Percentiles rank a stretch among this genome's conserved stretches.
Evolutionary conservation across 2,329 filamentous ascomycete species (phyloP).

Genomic region (Ceratocystis albifundus): DNA sequence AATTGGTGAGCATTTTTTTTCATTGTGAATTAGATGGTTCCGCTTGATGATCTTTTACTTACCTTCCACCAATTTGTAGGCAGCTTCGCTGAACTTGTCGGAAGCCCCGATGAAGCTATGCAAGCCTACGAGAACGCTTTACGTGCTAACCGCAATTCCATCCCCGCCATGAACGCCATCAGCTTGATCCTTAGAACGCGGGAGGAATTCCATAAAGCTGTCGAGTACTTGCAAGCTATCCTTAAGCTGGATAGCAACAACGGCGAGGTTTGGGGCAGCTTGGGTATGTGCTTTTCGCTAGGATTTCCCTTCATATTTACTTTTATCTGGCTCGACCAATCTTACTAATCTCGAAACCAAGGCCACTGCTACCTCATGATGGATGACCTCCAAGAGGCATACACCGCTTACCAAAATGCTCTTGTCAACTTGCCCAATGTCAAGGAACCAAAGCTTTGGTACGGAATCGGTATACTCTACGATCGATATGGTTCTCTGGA

Average conservation of each 20-base stretch:
- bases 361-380: conserved; percentile 99
- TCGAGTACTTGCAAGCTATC: conserved; percentile 85
- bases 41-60: background rate
- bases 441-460: conserved; percentile 94
- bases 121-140: conserved; percentile 83
- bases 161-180: conserved; percentile 86
- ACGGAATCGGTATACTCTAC: conserved; percentile 94
- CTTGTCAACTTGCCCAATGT: conserved; percentile 75
- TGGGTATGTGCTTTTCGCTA: conserved; percentile 49
- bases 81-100: conserved; percentile 74
- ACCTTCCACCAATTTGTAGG: conserved; percentile 40
- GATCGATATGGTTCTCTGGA: conserved; percentile 93
- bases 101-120: conserved; percentile 79
- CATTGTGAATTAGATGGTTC: conserved; percentile 22
- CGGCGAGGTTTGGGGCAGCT: conserved; percentile 91
- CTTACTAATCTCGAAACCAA: conserved; percentile 31
- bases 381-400: conserved; percentile 93
- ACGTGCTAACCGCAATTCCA: conserved; percentile 75
- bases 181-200: conserved; percentile 81
- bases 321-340: background rate
- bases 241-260: conserved; percentile 80
- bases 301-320: conserved; percentile 34
- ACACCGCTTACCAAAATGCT: conserved; percentile 91
- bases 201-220: conserved; percentile 86
- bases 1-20: conserved; percentile 62